Base-by-base conservation (phyloP, 179 eudicot species). In the Camellia oleifera region DNA sequence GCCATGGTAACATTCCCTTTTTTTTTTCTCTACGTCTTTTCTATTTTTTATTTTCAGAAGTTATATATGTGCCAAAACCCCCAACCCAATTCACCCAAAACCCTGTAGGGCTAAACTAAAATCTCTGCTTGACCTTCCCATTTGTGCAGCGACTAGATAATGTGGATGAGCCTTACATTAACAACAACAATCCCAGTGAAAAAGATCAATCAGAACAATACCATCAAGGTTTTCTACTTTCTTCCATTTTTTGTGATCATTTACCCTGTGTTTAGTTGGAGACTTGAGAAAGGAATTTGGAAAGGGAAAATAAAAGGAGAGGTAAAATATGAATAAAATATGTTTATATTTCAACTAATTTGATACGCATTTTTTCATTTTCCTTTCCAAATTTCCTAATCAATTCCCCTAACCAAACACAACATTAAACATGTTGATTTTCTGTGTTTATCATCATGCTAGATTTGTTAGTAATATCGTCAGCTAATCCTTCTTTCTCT, bases 141-240 rank as follows among this genome's bases (percentile, higher is more conserved):
- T 76, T 72, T 26, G n/a, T 84, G 73, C 89, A 96, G 98, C 85
- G 92, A 66, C 86, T 96, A 72, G 98, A 96, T 78, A 87, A 83
- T 26, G 80, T 94, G 76, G 93, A 89, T 72, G 98, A 88, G 69
- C 87, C 82, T 63, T 84, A 68, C 74, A 54, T 89, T 46, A 84
- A 77, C 77, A 87, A 77, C 77, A 87, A 84, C 81, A 83, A 83
- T 76, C 62, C 70, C 82, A 79, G 72, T 80, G 93, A 88, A 79
- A 87, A 79, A 56, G 93, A 90, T 54, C 85, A 83, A 17, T 57
- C 88, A 58, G 88, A 84, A 53, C 77, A 84, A 32, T 86, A 81
- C 78, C 98, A 96, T 86, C 98, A 92, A 92, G 99, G 99, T 96
- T 82, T 46, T 69, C 60, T 52, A 52, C 61, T 44, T 44, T 52